Base-by-base conservation (phyloP, 2,329 filamentous ascomycete species). In the Neonectria coccinea region DNA sequence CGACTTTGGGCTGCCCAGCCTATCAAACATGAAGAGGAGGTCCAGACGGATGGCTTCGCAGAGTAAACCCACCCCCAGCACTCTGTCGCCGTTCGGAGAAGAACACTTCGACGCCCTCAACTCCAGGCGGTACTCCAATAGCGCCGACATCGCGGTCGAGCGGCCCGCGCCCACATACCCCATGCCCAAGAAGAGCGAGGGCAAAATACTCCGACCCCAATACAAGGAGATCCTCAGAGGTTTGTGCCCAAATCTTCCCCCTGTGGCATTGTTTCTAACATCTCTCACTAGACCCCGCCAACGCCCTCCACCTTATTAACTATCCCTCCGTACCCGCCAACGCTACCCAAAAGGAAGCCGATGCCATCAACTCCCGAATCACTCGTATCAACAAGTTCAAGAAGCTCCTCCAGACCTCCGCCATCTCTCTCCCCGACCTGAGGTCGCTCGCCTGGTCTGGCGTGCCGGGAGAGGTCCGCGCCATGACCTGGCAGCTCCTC, bases 311-410 rank as follows among this genome's bases (percentile, higher is more conserved):
- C 77, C 88, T 99, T 8, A 98, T 99, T 73, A 92, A 92, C 72
- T 94, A 99, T 79, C 90, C 94, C 6, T 82, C 92, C 0, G 84
- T 92, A 50, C 89, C 93, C 11, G 81, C 86, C 27, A 91, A 91
- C 75, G 93, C 94, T 2, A 87, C 89, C 1, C 86, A 90, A 1
- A 98, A 97, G 77, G 93, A 97, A 76, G 84, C 91, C 18, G 95
- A 98, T 75, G 91, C 90, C 12, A 90, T 97, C 76, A 94, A 92
- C 61, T 92, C 94, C 48, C 89, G 93, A 65, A 96, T 97, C 73
- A 92, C 92, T 7, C 90, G 96, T 67, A 99, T 99, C 77, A 97
- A 99, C 81, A 98, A 98, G 77, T 99, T 99, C 82, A 99, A 99
- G 80, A 92, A 91, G 73, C 92, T 99, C 56, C 84, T 99, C 7